phyloP scores from a whole-genome alignment of 805 yeast genomes.

The Teunomyces gatunensis region DNA sequence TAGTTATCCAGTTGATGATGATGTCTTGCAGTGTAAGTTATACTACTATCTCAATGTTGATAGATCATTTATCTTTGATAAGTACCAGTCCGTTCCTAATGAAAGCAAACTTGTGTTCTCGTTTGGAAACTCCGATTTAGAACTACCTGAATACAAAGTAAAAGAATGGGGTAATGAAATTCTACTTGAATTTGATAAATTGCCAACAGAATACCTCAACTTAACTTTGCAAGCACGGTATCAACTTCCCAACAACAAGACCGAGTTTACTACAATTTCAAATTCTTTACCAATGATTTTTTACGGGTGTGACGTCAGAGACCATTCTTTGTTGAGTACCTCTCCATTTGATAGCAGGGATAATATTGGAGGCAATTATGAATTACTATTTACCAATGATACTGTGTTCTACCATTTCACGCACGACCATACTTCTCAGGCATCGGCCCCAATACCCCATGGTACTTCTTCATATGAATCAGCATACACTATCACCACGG shows the following conservation, averaged over 20 bases:
- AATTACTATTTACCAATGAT: constrained; percentile 36
- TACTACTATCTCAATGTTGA: constrained; percentile 32
- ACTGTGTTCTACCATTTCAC: constrained; percentile 37
- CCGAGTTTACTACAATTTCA: constrained; percentile 11
- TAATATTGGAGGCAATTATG: constrained; percentile 32
- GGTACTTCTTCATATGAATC: constrained; percentile 9
- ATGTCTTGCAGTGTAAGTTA: constrained; percentile 27
- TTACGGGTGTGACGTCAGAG: constrained; percentile 36
- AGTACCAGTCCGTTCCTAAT: constrained; percentile 32
- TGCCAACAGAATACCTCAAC: constrained; percentile 13
- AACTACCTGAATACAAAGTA: constrained; percentile 38
- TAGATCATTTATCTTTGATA: constrained; percentile 36
- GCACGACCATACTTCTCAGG: background rate
- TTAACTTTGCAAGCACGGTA: constrained; percentile 40
- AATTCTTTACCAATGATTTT: constrained; percentile 27
- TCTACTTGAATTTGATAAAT: constrained; percentile 24
- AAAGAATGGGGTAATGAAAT: constrained; percentile 41
- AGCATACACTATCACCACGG: constrained; percentile 4
- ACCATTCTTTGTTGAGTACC: constrained; percentile 24
- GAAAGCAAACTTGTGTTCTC: constrained; percentile 20
- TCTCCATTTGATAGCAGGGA: constrained; percentile 37
- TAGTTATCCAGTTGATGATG: constrained; percentile 19
- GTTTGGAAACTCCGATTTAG: constrained; percentile 36
- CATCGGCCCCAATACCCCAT: constrained; percentile 9
- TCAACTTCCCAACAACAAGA: constrained; percentile 26